phyloP scores from a whole-genome alignment of 176 grass and related monocot genomes.

The Echinochloa phyllopogon region DNA sequence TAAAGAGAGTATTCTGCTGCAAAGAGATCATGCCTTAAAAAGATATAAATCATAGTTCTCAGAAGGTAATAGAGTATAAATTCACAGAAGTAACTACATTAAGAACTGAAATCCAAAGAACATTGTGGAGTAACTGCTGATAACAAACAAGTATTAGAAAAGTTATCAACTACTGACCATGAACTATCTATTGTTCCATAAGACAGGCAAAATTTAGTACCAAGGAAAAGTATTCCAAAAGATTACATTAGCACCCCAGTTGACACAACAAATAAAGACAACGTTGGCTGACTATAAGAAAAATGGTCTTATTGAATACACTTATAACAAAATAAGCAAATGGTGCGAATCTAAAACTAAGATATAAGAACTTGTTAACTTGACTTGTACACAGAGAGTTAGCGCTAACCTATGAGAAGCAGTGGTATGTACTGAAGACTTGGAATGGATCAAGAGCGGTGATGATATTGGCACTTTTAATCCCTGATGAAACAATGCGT shows the following conservation, averaged over 20 bases:
- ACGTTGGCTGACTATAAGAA: not conserved
- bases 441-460: conserved; percentile 9
- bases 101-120: conserved; percentile 13
- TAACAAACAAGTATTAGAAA: conserved; percentile 10
- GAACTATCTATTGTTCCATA: conserved; percentile 11
- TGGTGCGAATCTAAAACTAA: not conserved
- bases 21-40: not conserved
- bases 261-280: not conserved
- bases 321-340: conserved; percentile 10
- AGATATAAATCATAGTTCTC: not conserved
- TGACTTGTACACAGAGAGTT: conserved; percentile 18
- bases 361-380: conserved; percentile 15
- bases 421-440: conserved; percentile 29
- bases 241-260: conserved; percentile 18
- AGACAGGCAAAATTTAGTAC: not conserved
- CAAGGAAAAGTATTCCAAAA: conserved; percentile 4
- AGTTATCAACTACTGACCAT: conserved; percentile 1
- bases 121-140: not conserved
- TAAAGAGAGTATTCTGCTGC: not conserved
- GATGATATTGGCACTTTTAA: conserved; percentile 7
- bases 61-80: conserved; percentile 4
- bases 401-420: conserved; percentile 47
- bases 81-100: not conserved
- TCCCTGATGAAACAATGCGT: conserved; percentile 50
- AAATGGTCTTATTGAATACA: conserved; percentile 1